Conservation (phyloP, 129 eudicot species). For the Smallanthus sonchifolius region DNA sequence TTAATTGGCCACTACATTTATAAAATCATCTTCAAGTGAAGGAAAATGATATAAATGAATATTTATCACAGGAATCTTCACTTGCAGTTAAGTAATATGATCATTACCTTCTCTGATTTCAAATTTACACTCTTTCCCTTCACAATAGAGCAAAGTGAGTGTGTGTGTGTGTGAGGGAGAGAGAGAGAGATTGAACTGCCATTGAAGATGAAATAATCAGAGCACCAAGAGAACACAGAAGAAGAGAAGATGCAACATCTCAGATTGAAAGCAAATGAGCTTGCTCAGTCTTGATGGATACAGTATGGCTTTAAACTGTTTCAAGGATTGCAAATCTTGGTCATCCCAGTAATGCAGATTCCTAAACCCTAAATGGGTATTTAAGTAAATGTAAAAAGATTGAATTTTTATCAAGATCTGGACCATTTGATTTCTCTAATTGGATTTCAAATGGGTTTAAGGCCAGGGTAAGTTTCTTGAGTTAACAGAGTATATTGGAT, state of each 20-base stretch:
- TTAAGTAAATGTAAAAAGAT: slow-evolving; percentile 64
- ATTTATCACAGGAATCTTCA: slow-evolving; percentile 12
- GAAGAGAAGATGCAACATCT: slow-evolving; percentile 48
- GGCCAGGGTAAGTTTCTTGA: no score
- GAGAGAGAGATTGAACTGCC: slow-evolving; percentile 8
- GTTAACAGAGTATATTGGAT: slow-evolving; percentile 57
- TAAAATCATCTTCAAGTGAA: neutral
- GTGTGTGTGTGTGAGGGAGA: neutral
- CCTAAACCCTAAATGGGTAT: slow-evolving; percentile 48
- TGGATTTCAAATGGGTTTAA: no score
- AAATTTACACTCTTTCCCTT: neutral
- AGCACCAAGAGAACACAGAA: slow-evolving; percentile 29
- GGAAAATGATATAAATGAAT: neutral
- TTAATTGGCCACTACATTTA: slow-evolving; percentile 39
- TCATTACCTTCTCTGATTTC: slow-evolving; percentile 22
- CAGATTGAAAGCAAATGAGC: no score
- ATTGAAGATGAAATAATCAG: slow-evolving; percentile 34
- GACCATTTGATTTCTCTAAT: no score
- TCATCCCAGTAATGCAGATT: slow-evolving; percentile 43
- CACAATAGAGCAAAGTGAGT: neutral
- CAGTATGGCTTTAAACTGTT: slow-evolving; percentile 53
- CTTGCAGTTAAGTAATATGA: slow-evolving; percentile 10
- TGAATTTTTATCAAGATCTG: slow-evolving; percentile 58
- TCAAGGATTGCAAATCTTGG: slow-evolving; percentile 52
- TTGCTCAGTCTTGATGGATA: slow-evolving; percentile 61